phyloP scores from a whole-genome alignment of 441 rosid species.

The Erysimum cheiri region DNA sequence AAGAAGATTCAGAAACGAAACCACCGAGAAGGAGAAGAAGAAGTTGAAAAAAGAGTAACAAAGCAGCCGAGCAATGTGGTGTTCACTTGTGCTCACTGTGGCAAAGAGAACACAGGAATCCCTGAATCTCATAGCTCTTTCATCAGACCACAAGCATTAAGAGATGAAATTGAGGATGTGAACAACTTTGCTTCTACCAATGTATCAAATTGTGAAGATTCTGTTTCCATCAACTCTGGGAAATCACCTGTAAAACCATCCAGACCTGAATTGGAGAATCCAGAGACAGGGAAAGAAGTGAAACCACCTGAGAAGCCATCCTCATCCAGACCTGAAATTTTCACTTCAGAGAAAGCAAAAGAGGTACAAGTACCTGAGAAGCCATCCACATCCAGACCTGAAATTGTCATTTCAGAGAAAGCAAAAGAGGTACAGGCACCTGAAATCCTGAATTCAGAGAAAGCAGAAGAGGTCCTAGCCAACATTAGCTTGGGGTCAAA shows the following conservation, averaged over 20 bases:
- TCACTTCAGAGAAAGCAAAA: not conserved
- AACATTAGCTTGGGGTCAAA: slow-evolving; percentile 5
- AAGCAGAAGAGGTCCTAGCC: slow-evolving; percentile 23
- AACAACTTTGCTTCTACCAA: slow-evolving; percentile 24
- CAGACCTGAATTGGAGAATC: slow-evolving; percentile 13
- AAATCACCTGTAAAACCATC: slow-evolving; percentile 3
- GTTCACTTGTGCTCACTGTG: slow-evolving; percentile 39
- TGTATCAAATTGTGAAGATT: slow-evolving; percentile 20
- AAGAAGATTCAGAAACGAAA: slow-evolving; percentile 17
- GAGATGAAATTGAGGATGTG: slow-evolving; percentile 29
- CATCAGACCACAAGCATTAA: slow-evolving; percentile 9
- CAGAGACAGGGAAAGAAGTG: slow-evolving; percentile 11
- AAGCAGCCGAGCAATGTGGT: slow-evolving; percentile 9
- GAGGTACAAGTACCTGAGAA: not conserved
- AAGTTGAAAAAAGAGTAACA: slow-evolving; percentile 7
- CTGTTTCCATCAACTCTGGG: slow-evolving; percentile 29
- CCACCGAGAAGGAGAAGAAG: slow-evolving; percentile 5
- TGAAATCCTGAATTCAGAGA: slow-evolving; percentile 10
- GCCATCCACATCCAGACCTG: slow-evolving; percentile 2
- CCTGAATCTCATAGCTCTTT: slow-evolving; percentile 26
- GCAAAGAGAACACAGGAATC: slow-evolving; percentile 37
- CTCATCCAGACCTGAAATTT: slow-evolving; percentile 5
- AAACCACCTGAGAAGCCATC: slow-evolving; percentile 1
- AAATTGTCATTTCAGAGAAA: not conserved
- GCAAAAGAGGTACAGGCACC: slow-evolving; percentile 15